These are phyloP conservation scores for Apiotrichum gracile DNA, from an alignment of 1,284 basidiomycete genomes.

Conservation along the genomic window DNA sequence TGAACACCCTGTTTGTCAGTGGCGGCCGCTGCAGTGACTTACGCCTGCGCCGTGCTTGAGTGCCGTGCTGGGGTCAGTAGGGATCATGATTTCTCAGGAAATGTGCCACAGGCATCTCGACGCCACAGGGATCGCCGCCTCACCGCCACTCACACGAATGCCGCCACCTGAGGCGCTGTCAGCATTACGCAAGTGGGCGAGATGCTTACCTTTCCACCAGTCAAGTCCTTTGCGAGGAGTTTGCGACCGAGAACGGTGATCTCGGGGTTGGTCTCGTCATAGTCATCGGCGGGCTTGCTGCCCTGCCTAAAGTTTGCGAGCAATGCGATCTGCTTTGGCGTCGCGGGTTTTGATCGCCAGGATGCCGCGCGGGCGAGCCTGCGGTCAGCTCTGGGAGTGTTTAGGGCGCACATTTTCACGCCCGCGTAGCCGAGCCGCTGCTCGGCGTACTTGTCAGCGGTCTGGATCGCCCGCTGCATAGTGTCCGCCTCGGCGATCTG, in stretches of 20 bases:
- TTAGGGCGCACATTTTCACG: background rate
- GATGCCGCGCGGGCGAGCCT: slow-evolving; percentile 62
- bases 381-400: slow-evolving; percentile 7
- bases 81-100: background rate
- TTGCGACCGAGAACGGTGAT: slow-evolving; percentile 15
- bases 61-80: slow-evolving; percentile 15
- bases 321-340: slow-evolving; percentile 59
- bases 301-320: slow-evolving; percentile 55
- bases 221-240: slow-evolving; percentile 16
- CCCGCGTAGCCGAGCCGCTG: slow-evolving; percentile 18
- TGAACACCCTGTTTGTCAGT: background rate
- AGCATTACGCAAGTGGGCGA: background rate
- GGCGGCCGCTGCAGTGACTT: slow-evolving; percentile 18
- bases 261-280: slow-evolving; percentile 8
- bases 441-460: slow-evolving; percentile 43
- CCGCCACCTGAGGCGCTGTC: slow-evolving; percentile 6
- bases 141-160: slow-evolving; percentile 23
- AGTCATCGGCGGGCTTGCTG: background rate
- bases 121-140: background rate
- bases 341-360: slow-evolving; percentile 68
- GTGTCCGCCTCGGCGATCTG: slow-evolving; percentile 26
- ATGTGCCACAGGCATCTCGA: background rate
- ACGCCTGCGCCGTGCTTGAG: slow-evolving; percentile 31
- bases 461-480: slow-evolving; percentile 41
- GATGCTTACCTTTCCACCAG: slow-evolving; percentile 23